Conservation (phyloP, 1,139 yeast genomes). For the Zygoascus sp. region DNA sequence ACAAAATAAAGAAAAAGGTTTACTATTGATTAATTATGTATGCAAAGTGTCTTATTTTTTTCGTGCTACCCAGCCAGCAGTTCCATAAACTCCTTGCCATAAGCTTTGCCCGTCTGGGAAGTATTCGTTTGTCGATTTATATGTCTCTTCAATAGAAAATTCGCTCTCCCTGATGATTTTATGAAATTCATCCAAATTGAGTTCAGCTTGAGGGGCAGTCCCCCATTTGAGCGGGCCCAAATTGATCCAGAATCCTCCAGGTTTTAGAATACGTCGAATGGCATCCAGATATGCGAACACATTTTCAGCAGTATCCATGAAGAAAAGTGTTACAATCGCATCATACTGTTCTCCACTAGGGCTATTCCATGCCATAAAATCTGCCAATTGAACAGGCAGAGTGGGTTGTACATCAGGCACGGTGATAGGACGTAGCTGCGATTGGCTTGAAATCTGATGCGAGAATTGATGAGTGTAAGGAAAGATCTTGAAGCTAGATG, state of each 20-base stretch:
- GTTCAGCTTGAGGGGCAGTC: conserved; percentile 73
- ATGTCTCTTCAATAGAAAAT: conserved; percentile 53
- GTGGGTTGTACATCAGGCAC: conserved; percentile 42
- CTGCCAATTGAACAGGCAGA: conserved; percentile 53
- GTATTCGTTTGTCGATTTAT: conserved; percentile 29
- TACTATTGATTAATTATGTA: neutral
- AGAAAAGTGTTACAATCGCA: conserved; percentile 62
- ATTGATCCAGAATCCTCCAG: conserved; percentile 68
- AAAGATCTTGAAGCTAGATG: conserved; percentile 31
- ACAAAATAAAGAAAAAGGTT: neutral
- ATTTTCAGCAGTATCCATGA: conserved; percentile 85
- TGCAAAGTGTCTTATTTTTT: neutral
- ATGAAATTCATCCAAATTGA: conserved; percentile 59
- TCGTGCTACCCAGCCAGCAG: conserved; percentile 30
- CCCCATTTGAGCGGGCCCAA: conserved; percentile 88
- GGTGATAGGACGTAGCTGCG: conserved; percentile 49
- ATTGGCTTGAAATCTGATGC: conserved; percentile 47
- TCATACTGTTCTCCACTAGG: conserved; percentile 23
- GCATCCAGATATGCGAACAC: conserved; percentile 65
- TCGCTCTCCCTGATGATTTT: conserved; percentile 52
- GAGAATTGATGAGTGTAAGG: conserved; percentile 74
- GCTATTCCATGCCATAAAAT: conserved; percentile 46
- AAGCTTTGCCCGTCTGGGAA: conserved; percentile 29
- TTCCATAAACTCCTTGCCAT: conserved; percentile 28
- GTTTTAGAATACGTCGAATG: conserved; percentile 46